phyloP scores from a whole-genome alignment of 106 monocot species.

The Phalaenopsis aphrodite region DNA sequence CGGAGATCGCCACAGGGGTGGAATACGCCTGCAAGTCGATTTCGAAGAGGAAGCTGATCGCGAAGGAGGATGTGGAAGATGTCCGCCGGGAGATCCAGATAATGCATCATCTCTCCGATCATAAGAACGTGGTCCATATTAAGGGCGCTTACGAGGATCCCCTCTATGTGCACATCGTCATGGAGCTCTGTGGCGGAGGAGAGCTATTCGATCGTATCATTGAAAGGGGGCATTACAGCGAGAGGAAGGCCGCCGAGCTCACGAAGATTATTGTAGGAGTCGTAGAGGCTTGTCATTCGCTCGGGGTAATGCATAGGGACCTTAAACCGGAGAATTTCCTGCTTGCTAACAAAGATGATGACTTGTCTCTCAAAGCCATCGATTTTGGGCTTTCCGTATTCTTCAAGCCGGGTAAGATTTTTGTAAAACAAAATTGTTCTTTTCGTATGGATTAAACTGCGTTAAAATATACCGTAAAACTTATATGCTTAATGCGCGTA shows the following conservation, averaged over 20 bases:
- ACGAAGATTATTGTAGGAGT: conserved; percentile 56
- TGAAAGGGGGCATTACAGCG: conserved; percentile 58
- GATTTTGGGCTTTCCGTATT: conserved; percentile 71
- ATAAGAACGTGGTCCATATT: conserved; percentile 48
- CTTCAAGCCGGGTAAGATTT: conserved; percentile 57
- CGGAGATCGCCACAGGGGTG: conserved; percentile 48
- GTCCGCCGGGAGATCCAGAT: conserved; percentile 71
- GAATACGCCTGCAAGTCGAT: conserved; percentile 72
- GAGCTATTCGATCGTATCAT: conserved; percentile 68
- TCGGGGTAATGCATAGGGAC: conserved; percentile 61
- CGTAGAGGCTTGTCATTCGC: conserved; percentile 59
- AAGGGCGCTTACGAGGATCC: conserved; percentile 60
- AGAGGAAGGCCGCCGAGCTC: conserved; percentile 61
- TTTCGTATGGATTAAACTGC: too few relatives aligned
- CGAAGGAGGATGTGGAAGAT: conserved; percentile 59
- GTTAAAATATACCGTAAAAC: too few relatives aligned
- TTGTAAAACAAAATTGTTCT: neutral
- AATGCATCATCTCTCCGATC: conserved; percentile 62
- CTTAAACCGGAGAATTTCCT: conserved; percentile 71
- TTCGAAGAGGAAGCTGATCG: conserved; percentile 51
- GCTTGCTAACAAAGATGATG: conserved; percentile 46
- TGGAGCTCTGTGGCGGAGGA: conserved; percentile 61
- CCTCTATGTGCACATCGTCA: conserved; percentile 54
- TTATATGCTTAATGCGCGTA: too few relatives aligned
- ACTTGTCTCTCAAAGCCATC: conserved; percentile 53